phyloP scores from a whole-genome alignment of 1,284 basidiomycete species.

The Rhodotorula sp. region DNA sequence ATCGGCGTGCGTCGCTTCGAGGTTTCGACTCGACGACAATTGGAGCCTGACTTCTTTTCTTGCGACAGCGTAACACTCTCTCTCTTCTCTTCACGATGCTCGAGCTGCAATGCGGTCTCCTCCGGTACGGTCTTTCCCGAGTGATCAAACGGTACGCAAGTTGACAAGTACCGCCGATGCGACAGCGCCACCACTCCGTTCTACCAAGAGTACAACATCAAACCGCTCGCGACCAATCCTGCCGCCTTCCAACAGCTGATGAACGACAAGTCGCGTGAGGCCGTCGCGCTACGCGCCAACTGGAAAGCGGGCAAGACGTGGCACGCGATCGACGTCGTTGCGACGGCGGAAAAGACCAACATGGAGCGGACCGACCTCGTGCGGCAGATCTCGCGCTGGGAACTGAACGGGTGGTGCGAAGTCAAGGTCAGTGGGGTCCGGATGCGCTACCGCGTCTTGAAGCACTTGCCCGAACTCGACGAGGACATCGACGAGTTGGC shows the following conservation, averaged over 20 bases:
- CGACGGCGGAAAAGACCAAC: background rate
- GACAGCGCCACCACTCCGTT: conserved; percentile 25
- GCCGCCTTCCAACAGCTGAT: conserved; percentile 49
- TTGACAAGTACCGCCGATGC: background rate
- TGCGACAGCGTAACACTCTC: conserved; percentile 53
- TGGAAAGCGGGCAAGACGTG: conserved; percentile 47
- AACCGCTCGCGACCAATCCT: conserved; percentile 38
- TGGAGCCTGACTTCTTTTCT: background rate
- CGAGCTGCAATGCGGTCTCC: conserved; percentile 55
- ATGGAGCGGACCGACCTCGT: conserved; percentile 8
- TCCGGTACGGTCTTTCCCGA: conserved; percentile 52
- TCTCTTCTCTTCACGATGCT: conserved; percentile 56
- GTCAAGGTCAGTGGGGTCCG: conserved; percentile 54
- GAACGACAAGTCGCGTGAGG: conserved; percentile 49
- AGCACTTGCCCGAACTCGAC: conserved; percentile 50
- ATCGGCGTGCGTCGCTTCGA: conserved; percentile 49
- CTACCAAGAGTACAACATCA: conserved; percentile 55
- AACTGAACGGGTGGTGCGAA: conserved; percentile 46
- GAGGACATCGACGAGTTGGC: conserved; percentile 52
- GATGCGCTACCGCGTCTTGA: conserved; percentile 51
- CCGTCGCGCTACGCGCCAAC: conserved; percentile 49
- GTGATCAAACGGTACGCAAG: no score
- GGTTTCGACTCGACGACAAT: no score
- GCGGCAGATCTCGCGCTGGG: conserved; percentile 29
- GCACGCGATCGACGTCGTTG: conserved; percentile 18